Conservation (phyloP, 179 eudicot species). For the Beta corolliflora region DNA sequence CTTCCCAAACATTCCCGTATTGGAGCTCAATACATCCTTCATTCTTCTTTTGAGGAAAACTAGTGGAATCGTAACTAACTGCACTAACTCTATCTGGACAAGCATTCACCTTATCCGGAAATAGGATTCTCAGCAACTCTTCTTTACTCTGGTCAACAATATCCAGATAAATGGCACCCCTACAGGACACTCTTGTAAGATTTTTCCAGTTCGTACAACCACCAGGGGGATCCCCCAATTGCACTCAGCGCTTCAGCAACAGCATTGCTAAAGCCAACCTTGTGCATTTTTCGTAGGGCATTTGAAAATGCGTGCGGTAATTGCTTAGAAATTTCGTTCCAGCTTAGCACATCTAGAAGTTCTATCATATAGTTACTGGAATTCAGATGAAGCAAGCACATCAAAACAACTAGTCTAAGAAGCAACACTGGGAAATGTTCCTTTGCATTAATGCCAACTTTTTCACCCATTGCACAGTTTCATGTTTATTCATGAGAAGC, state of each 20-base stretch:
- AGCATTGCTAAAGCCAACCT: slow-evolving; percentile 2
- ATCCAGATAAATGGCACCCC: slow-evolving; percentile 46
- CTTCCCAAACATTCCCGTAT: slow-evolving; percentile 35
- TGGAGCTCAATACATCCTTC: slow-evolving; percentile 16
- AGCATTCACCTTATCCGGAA: slow-evolving; percentile 24
- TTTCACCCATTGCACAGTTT: slow-evolving; percentile 44
- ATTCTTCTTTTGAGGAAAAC: slow-evolving; percentile 1
- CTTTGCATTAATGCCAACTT: slow-evolving; percentile 23
- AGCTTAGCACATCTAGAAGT: slow-evolving; percentile 25
- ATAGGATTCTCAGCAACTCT: slow-evolving; percentile 43
- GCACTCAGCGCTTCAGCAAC: slow-evolving; percentile 50
- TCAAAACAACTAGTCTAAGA: slow-evolving; percentile 45
- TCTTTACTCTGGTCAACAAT: slow-evolving; percentile 39
- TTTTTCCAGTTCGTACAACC: slow-evolving; percentile 35
- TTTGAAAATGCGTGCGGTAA: slow-evolving; percentile 39
- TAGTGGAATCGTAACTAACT: not conserved
- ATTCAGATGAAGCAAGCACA: slow-evolving; percentile 45
- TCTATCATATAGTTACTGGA: slow-evolving; percentile 13
- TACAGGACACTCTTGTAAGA: slow-evolving; percentile 12
- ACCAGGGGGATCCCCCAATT: slow-evolving; percentile 62
- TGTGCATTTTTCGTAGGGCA: slow-evolving; percentile 31
- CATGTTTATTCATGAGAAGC: slow-evolving; percentile 29
- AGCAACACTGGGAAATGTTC: slow-evolving; percentile 44
- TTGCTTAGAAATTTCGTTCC: slow-evolving; percentile 25
- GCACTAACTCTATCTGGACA: slow-evolving; percentile 7